Evolutionary conservation across 2,329 filamentous ascomycete species (phyloP).

Genomic region (Xylaria sp.): DNA sequence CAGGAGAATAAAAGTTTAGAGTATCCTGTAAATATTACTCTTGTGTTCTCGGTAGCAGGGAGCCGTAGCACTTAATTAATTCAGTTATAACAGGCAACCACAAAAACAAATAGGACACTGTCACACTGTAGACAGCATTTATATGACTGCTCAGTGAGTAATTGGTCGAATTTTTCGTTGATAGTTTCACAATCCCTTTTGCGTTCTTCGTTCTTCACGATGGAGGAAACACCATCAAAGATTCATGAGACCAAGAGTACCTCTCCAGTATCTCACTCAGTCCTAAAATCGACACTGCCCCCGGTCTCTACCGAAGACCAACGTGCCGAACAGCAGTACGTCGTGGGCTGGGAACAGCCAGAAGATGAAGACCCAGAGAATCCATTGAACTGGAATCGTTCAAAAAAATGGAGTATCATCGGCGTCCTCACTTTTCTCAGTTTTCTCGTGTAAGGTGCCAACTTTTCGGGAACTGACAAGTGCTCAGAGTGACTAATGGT

Average conservation of each 20-base stretch:
- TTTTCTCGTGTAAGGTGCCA: neutral
- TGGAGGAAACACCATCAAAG: neutral
- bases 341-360: neutral
- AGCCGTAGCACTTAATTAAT: neutral
- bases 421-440: neutral
- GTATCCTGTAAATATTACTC: neutral
- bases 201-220: neutral
- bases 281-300: neutral
- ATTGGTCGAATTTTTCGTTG: neutral
- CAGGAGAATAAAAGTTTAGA: neutral
- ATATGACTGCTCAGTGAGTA: neutral
- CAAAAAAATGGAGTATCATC: neutral
- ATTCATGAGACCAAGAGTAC: neutral
- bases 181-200: neutral
- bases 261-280: neutral
- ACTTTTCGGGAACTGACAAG: neutral
- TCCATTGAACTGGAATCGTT: neutral
- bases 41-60: neutral
- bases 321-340: neutral
- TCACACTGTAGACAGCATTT: neutral
- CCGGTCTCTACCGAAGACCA: neutral
- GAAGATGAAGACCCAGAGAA: neutral
- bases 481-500: neutral
- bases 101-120: neutral
- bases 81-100: neutral